These are phyloP conservation scores for Hericium coralloides DNA, from an alignment of 768 basidiomycete genomes.

Conservation along the genomic window DNA sequence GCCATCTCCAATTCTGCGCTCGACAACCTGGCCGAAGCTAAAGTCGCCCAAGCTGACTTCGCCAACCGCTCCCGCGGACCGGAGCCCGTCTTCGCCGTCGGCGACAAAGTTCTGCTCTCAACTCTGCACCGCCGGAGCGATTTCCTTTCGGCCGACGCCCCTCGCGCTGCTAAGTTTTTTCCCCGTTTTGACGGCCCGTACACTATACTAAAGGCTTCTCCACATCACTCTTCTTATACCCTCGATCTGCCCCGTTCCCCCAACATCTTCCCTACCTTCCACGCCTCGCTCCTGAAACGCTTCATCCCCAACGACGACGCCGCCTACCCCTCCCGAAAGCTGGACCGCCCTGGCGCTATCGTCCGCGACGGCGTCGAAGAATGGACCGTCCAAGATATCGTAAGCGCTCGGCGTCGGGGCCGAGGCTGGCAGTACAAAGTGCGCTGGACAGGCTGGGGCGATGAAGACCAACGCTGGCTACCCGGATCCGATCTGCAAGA, in stretches of 20 bases:
- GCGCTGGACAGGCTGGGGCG: neutral
- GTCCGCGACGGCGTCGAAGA: neutral
- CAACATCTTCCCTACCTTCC: neutral
- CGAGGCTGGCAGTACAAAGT: neutral
- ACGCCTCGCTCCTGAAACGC: neutral
- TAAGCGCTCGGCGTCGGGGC: neutral
- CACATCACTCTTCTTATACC: constrained; percentile 14
- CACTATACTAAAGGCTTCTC: constrained; percentile 9
- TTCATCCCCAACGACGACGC: neutral
- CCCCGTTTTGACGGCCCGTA: constrained; percentile 23
- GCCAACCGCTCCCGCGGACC: neutral
- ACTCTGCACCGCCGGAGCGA: constrained; percentile 20
- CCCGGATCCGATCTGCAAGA: too few species aligned
- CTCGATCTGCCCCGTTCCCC: neutral
- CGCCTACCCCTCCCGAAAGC: neutral
- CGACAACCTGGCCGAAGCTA: neutral
- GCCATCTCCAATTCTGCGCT: constrained; percentile 15
- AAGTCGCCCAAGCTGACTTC: neutral
- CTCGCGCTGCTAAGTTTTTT: constrained; percentile 33
- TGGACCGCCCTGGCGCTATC: neutral
- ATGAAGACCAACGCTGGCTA: neutral
- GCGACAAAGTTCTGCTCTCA: constrained; percentile 28
- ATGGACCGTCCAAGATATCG: neutral
- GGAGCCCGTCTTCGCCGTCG: constrained; percentile 16
- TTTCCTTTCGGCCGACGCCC: constrained; percentile 19